phyloP scores from a whole-genome alignment of 208 protist genomes.

The Acanthamoeba castellanii region DNA sequence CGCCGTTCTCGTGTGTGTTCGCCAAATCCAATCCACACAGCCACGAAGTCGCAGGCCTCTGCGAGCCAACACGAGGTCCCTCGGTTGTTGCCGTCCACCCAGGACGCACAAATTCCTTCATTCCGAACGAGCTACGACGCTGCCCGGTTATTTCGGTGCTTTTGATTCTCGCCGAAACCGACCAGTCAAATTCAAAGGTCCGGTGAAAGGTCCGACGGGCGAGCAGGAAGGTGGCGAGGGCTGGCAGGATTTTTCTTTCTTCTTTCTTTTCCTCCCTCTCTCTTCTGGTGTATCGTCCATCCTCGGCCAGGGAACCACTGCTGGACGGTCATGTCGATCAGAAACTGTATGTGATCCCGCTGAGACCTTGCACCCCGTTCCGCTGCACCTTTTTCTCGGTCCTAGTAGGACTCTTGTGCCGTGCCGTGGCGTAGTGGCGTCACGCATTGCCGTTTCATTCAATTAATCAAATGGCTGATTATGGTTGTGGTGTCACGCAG shows the following conservation, averaged over 20 bases:
- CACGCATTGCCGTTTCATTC: neutral
- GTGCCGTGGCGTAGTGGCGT: neutral
- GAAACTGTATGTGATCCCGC: slow-evolving; percentile 43
- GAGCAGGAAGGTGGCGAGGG: neutral
- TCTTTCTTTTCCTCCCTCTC: slow-evolving; percentile 68
- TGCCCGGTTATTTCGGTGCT: neutral
- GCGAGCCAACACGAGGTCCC: neutral
- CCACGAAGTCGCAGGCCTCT: neutral
- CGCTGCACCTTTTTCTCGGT: neutral
- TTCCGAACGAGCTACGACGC: neutral
- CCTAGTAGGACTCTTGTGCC: neutral
- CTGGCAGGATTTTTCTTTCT: slow-evolving; percentile 59
- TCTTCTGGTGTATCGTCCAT: slow-evolving; percentile 71
- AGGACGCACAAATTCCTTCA: neutral
- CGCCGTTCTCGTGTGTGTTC: neutral
- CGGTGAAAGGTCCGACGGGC: neutral
- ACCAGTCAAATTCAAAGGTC: slow-evolving; percentile 9
- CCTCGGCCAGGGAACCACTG: slow-evolving; percentile 51
- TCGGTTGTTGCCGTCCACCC: neutral
- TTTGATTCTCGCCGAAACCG: neutral
- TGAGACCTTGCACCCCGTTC: neutral
- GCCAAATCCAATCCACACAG: neutral
- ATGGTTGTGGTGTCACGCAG: slow-evolving; percentile 74
- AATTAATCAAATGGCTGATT: neutral
- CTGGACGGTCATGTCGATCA: slow-evolving; percentile 55